These are phyloP conservation scores for Artemisia annua DNA, from an alignment of 129 eudicot species.

Conservation along the genomic window DNA sequence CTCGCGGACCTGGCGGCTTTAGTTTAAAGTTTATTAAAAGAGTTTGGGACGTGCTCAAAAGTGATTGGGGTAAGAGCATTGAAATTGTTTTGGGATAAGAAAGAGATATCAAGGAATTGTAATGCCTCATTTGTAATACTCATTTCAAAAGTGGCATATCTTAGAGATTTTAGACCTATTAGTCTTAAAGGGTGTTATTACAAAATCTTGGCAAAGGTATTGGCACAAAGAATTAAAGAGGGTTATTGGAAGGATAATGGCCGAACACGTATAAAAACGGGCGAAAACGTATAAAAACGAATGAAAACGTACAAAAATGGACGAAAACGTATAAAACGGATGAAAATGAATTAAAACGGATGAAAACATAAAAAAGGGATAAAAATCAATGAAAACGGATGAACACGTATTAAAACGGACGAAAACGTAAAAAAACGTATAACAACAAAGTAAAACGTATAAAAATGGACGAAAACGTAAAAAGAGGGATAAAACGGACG, in stretches of 20 bases:
- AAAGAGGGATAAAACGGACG: no score
- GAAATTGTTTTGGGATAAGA: neutral
- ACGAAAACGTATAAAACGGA: no score
- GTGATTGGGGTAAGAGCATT: neutral
- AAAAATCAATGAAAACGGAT: no score
- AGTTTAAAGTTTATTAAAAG: neutral
- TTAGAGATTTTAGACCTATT: neutral
- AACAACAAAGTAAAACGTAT: no score
- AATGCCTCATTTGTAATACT: neutral
- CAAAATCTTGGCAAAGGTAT: neutral
- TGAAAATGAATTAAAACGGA: no score
- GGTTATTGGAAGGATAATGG: neutral
- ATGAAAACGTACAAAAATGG: no score
- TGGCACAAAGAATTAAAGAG: neutral
- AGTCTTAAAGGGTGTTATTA: neutral
- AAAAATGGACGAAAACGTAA: no score
- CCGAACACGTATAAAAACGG: no score
- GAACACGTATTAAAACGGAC: no score
- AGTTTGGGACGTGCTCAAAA: neutral
- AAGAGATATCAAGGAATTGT: neutral
- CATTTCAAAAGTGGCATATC: neutral
- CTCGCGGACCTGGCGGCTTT: neutral
- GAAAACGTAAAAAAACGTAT: no score
- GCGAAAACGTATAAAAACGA: no score
- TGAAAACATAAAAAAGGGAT: no score